These are phyloP conservation scores for Globisporangium emineosum DNA, from an alignment of 352 stramenopile species.

Conservation along the genomic window DNA sequence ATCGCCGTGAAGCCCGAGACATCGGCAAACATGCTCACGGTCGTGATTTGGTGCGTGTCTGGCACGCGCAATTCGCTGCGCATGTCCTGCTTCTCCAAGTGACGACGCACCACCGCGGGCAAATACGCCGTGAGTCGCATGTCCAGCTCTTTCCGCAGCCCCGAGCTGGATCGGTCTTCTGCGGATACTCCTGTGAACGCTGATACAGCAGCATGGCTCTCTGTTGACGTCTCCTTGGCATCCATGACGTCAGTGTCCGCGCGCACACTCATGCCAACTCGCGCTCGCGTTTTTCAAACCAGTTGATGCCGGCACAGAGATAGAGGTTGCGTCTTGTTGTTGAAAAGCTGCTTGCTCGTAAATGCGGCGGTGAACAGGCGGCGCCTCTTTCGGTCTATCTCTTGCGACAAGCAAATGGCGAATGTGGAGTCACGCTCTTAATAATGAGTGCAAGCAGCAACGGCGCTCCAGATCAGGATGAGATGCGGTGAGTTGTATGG, in stretches of 20 bases:
- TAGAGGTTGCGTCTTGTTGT: background rate
- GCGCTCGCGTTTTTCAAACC: background rate
- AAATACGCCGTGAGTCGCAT: conserved; percentile 81
- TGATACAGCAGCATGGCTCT: background rate
- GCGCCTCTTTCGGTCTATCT: background rate
- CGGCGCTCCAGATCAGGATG: background rate
- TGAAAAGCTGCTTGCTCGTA: background rate
- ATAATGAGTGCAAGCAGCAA: no score
- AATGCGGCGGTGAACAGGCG: background rate
- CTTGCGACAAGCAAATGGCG: background rate
- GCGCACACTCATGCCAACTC: background rate
- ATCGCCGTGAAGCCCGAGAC: conserved; percentile 94
- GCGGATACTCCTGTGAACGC: background rate
- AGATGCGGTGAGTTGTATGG: background rate
- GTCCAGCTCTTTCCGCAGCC: conserved; percentile 74
- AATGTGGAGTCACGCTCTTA: conserved; percentile 2
- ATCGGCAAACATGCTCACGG: conserved; percentile 93
- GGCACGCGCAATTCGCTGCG: conserved; percentile 40
- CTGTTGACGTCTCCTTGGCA: background rate
- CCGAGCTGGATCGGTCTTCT: conserved; percentile 32
- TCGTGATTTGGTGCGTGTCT: conserved; percentile 66
- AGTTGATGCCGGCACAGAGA: background rate
- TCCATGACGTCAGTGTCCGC: background rate
- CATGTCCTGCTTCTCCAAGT: conserved; percentile 63
- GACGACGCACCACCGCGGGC: conserved; percentile 71